Conservation (phyloP, 2,329 filamentous ascomycete species). For the Beauveria brongniartii region DNA sequence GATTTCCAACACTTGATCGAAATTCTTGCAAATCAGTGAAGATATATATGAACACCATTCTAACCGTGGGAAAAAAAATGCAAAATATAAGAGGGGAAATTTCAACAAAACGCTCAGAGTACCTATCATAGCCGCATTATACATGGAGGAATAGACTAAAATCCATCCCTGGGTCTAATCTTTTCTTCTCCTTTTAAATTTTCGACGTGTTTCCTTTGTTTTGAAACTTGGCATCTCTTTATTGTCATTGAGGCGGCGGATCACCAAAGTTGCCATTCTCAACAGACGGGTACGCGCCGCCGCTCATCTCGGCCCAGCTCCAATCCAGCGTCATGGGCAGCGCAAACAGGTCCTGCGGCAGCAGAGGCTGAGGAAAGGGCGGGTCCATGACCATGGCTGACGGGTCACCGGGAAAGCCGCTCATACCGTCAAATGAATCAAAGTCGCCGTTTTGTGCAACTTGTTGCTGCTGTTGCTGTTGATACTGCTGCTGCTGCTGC, state of each 20-base stretch:
- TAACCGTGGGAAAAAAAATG: background rate
- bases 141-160: background rate
- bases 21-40: too few relatives aligned
- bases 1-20: background rate
- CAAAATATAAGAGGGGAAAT: background rate
- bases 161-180: background rate
- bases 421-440: slow-evolving; percentile 36
- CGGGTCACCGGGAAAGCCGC: slow-evolving; percentile 26
- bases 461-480: slow-evolving; percentile 10
- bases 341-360: slow-evolving; percentile 90
- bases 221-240: background rate
- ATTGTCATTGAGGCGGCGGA: background rate
- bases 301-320: slow-evolving; percentile 65
- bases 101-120: background rate
- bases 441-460: slow-evolving; percentile 30
- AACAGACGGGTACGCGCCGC: slow-evolving; percentile 55
- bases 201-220: slow-evolving; percentile 11
- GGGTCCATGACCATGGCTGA: slow-evolving; percentile 16
- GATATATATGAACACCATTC: too few relatives aligned
- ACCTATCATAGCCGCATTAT: background rate
- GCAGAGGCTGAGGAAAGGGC: slow-evolving; percentile 71
- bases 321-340: slow-evolving; percentile 95
- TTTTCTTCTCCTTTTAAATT: background rate
- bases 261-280: slow-evolving; percentile 50
- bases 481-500: slow-evolving; percentile 6